phyloP scores from a whole-genome alignment of 2,329 filamentous ascomycete genomes.

The Colletotrichum sansevieriae region DNA sequence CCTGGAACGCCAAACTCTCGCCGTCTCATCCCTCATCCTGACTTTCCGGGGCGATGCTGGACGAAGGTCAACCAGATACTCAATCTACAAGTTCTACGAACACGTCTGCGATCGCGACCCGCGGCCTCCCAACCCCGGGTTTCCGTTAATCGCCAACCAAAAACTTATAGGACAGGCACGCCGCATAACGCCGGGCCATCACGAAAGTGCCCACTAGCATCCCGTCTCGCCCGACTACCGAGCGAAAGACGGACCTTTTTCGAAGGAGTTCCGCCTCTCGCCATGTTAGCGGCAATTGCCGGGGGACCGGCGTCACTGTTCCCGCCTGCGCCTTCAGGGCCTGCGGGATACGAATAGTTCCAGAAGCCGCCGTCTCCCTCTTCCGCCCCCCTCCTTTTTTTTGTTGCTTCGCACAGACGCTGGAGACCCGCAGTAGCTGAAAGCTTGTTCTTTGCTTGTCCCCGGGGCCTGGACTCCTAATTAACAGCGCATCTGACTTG shows the following conservation, averaged over 20 bases:
- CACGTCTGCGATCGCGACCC: conserved; percentile 4
- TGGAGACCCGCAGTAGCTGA: conserved; percentile 24
- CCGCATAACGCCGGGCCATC: conserved; percentile 1
- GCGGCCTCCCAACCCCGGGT: conserved; percentile 15
- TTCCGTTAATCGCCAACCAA: not conserved
- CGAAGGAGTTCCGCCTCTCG: conserved; percentile 20
- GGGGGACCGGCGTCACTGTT: conserved; percentile 24
- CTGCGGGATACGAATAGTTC: conserved; percentile 25
- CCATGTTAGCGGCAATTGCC: conserved; percentile 19
- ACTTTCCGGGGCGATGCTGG: conserved; percentile 18
- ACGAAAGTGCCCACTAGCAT: not conserved
- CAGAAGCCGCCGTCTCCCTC: conserved; percentile 7
- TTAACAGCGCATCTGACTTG: conserved; percentile 1
- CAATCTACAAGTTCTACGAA: not conserved
- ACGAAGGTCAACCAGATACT: not conserved
- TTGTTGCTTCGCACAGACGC: conserved; percentile 1
- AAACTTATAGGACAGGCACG: not conserved
- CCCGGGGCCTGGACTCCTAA: not conserved
- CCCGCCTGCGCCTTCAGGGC: conserved; percentile 8
- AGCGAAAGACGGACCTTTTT: conserved; percentile 7
- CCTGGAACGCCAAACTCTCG: not conserved
- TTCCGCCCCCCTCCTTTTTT: not conserved
- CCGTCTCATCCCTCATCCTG: conserved; percentile 15
- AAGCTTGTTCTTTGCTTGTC: conserved; percentile 32
- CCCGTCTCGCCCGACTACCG: conserved; percentile 21